phyloP scores from a whole-genome alignment of 106 monocot species.

The Triglochin maritima region DNA sequence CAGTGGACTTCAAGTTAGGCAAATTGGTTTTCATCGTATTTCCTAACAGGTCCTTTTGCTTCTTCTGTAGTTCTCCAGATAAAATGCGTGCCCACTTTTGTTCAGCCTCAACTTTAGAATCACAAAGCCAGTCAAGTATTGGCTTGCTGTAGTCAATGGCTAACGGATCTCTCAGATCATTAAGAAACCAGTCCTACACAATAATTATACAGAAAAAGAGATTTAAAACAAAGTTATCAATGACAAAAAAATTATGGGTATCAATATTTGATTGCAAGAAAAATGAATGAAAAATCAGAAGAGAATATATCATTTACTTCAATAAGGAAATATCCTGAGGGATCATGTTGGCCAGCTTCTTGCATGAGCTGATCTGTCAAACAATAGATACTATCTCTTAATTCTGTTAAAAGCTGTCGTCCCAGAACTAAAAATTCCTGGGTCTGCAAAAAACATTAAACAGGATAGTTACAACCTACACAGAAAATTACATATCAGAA shows the following conservation, averaged over 20 bases:
- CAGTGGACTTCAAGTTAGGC: slow-evolving; percentile 42
- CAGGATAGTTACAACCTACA: not conserved
- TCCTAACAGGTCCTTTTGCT: slow-evolving; percentile 57
- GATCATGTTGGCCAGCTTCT: slow-evolving; percentile 42
- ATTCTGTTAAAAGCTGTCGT: slow-evolving; percentile 58
- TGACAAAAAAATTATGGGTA: not conserved
- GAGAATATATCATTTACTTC: slow-evolving; percentile 31
- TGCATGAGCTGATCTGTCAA: slow-evolving; percentile 74
- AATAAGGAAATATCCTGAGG: slow-evolving; percentile 90
- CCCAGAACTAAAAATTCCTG: slow-evolving; percentile 90
- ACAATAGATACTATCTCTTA: slow-evolving; percentile 83
- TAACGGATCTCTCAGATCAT: slow-evolving; percentile 60
- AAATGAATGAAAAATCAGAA: not conserved
- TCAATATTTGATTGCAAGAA: no score
- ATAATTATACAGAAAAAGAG: not conserved
- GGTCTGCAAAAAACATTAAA: slow-evolving; percentile 29
- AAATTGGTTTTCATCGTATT: slow-evolving; percentile 33
- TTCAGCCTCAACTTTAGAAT: slow-evolving; percentile 40
- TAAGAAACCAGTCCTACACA: slow-evolving; percentile 67
- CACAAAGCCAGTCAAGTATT: slow-evolving; percentile 75
- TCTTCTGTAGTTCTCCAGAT: slow-evolving; percentile 62
- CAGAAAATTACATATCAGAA: not conserved
- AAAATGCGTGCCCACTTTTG: slow-evolving; percentile 74
- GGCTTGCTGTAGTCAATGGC: slow-evolving; percentile 67
- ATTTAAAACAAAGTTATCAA: not conserved